Percentiles rank a stretch among this genome's conserved stretches.
Evolutionary conservation across 257 asterid genomes (phyloP).

Genomic region (Asclepias syriaca): DNA sequence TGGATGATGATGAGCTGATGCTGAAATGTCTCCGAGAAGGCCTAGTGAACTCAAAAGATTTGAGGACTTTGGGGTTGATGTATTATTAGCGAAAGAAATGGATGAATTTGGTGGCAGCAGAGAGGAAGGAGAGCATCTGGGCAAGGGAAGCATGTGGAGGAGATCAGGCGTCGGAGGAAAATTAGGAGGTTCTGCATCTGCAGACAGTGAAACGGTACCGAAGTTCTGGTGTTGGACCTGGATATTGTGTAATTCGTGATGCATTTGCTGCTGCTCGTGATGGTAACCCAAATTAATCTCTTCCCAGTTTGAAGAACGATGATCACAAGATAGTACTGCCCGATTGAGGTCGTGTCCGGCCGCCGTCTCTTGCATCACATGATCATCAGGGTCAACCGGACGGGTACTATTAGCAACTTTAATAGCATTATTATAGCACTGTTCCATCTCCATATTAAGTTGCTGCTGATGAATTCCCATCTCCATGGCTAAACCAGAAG

Average conservation of each 20-base stretch:
- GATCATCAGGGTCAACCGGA: neutral
- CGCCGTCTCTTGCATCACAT: constrained; percentile 32
- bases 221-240: constrained; percentile 24
- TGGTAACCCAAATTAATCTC: constrained; percentile 30
- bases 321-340: constrained; percentile 20
- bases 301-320: constrained; percentile 38
- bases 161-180: constrained; percentile 48
- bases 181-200: constrained; percentile 24
- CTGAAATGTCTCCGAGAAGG: constrained; percentile 51
- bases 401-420: constrained; percentile 8
- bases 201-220: constrained; percentile 17
- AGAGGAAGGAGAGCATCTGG: constrained; percentile 43
- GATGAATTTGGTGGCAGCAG: constrained; percentile 47
- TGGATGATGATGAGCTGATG: neutral
- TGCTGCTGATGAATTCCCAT: constrained; percentile 70
- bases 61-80: constrained; percentile 28
- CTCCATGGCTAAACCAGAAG: constrained; percentile 36
- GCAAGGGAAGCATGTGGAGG: constrained; percentile 64
- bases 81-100: constrained; percentile 26
- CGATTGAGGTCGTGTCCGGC: constrained; percentile 10
- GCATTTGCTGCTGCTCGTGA: constrained; percentile 21
- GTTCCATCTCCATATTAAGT: constrained; percentile 36
- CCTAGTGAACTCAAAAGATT: constrained; percentile 60
- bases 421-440: constrained; percentile 33
- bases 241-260: constrained; percentile 24